A percentile compares a stretch with the other conserved stretches of the same genome.
Conservation (phyloP, 176 grass and related monocot species). For the Panicum miliaceum region DNA sequence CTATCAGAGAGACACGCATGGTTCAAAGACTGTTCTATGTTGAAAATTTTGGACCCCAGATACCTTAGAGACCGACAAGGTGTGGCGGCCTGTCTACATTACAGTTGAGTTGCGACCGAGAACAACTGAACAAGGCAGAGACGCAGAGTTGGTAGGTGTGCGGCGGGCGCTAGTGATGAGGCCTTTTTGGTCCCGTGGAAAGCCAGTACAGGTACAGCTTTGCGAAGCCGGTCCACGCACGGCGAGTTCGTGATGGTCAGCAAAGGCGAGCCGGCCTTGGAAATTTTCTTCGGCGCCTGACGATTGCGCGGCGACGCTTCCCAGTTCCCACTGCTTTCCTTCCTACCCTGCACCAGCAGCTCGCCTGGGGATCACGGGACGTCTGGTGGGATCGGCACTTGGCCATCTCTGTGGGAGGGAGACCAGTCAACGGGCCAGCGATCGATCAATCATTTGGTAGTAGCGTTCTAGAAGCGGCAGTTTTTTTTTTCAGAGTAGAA, state of each 20-base stretch:
- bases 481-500: too few relatives aligned
- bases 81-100: too few relatives aligned
- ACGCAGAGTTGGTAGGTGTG: background rate
- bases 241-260: conserved; percentile 32
- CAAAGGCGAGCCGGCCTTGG: conserved; percentile 5
- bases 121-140: too few relatives aligned
- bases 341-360: background rate
- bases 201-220: background rate
- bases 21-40: background rate
- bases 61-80: background rate
- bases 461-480: background rate
- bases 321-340: background rate
- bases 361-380: background rate
- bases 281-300: conserved; percentile 8
- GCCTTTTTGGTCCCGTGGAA: background rate
- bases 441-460: background rate
- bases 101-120: too few relatives aligned
- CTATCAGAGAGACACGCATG: background rate
- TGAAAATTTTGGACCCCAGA: background rate
- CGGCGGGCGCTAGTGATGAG: background rate
- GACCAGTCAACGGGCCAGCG: conserved; percentile 4
- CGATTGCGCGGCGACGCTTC: background rate
- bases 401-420: too few relatives aligned
- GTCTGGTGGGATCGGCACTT: background rate
- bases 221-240: conserved; percentile 19